Evolutionary conservation across 1,284 basidiomycete genomes (phyloP).

Genomic region (Ceratobasidium sp.): DNA sequence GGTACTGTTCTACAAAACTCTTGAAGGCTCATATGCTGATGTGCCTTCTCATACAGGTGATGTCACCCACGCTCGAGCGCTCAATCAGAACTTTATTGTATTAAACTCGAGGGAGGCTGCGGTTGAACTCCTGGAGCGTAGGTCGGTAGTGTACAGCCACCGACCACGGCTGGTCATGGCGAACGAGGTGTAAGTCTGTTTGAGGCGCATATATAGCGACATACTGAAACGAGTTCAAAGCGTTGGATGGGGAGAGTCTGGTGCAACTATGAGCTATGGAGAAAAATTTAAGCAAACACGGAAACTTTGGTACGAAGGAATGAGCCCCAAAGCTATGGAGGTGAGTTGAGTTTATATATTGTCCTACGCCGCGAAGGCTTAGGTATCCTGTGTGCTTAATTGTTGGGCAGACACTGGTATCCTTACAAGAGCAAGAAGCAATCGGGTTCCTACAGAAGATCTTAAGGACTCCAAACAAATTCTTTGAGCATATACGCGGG

Average conservation of each 20-base stretch:
- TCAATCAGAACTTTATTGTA: conserved; percentile 22
- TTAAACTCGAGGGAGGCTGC: conserved; percentile 20
- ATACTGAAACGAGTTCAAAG: background rate
- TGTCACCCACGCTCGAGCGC: background rate
- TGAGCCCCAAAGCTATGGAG: conserved; percentile 29
- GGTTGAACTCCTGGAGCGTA: conserved; percentile 11
- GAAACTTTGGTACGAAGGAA: conserved; percentile 26
- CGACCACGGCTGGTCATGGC: conserved; percentile 35
- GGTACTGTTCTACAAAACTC: background rate
- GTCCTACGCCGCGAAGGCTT: background rate
- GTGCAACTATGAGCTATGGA: conserved; percentile 23
- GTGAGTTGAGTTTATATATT: background rate
- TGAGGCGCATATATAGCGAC: background rate
- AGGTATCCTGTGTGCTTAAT: background rate
- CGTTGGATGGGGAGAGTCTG: conserved; percentile 10
- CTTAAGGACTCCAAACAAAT: background rate
- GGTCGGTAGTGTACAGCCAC: conserved; percentile 20
- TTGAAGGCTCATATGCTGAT: no score
- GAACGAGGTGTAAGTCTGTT: conserved; percentile 8
- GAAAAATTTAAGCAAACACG: background rate
- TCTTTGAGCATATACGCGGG: conserved; percentile 28
- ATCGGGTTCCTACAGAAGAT: conserved; percentile 24
- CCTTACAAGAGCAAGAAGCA: conserved; percentile 28
- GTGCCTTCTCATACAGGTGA: background rate
- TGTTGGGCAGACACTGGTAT: conserved; percentile 20